Conservation (phyloP, 768 basidiomycete genomes). For the Mycena vitilis region DNA sequence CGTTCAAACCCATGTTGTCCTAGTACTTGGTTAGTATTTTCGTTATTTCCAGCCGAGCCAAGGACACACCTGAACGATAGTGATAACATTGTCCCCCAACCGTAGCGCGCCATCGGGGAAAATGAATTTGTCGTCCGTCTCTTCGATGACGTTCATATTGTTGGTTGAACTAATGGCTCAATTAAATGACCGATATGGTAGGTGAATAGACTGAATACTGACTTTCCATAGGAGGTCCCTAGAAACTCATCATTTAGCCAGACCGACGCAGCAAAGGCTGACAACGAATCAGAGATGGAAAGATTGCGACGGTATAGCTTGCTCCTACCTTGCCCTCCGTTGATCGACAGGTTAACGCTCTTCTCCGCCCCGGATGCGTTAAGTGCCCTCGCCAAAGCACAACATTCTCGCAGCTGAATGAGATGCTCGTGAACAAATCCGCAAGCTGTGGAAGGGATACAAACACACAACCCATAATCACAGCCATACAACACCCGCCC, state of each 20-base stretch:
- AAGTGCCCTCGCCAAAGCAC: slow-evolving; percentile 90
- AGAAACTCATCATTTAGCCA: slow-evolving; percentile 84
- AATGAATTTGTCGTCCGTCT: slow-evolving; percentile 73
- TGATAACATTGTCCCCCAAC: slow-evolving; percentile 78
- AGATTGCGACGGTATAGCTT: neutral
- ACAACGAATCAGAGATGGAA: neutral
- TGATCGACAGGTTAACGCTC: slow-evolving; percentile 80
- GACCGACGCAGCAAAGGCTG: slow-evolving; percentile 85
- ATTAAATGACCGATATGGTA: neutral
- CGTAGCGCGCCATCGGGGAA: slow-evolving; percentile 70
- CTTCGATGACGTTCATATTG: slow-evolving; percentile 67
- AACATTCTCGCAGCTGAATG: slow-evolving; percentile 78
- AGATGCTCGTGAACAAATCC: slow-evolving; percentile 7
- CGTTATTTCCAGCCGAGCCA: neutral
- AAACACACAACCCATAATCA: slow-evolving; percentile 84
- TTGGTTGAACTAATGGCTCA: slow-evolving; percentile 69
- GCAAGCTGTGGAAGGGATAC: neutral
- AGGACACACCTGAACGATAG: slow-evolving; percentile 73
- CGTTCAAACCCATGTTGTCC: slow-evolving; percentile 86
- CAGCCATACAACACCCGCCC: slow-evolving; percentile 86
- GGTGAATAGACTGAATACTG: slow-evolving; percentile 36
- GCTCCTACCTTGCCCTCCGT: slow-evolving; percentile 77
- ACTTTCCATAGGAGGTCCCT: slow-evolving; percentile 82
- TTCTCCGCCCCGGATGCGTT: slow-evolving; percentile 67
- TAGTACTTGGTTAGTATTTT: slow-evolving; percentile 36